Evolutionary conservation across 768 basidiomycete species (phyloP).

Genomic region (Krasilnikovozyma curviuscula): DNA sequence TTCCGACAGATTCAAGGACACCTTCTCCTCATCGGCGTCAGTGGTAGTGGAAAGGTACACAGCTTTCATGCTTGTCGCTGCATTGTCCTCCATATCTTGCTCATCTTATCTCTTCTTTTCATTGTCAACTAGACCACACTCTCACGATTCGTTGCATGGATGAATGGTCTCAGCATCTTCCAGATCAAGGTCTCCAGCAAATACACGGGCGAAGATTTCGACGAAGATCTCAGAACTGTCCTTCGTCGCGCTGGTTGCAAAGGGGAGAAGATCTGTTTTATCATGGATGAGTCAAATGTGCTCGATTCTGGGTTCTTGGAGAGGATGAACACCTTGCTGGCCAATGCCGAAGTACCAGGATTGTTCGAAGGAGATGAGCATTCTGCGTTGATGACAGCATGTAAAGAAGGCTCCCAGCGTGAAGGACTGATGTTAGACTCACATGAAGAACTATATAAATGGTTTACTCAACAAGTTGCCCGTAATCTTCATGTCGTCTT

Average conservation of each 20-base stretch:
- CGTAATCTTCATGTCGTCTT: constrained; percentile 97
- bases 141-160: constrained; percentile 98
- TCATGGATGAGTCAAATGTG: constrained; percentile 99
- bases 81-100: not conserved
- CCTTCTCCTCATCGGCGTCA: constrained; percentile 86
- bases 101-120: not conserved
- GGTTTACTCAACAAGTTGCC: constrained; percentile 97
- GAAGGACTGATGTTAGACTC: constrained; percentile 97
- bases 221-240: constrained; percentile 87
- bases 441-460: constrained; percentile 88
- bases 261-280: constrained; percentile 97
- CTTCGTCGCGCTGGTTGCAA: constrained; percentile 92
- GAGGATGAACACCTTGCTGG: constrained; percentile 97
- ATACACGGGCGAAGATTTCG: constrained; percentile 95
- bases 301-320: constrained; percentile 97
- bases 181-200: constrained; percentile 99
- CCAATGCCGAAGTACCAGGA: constrained; percentile 99
- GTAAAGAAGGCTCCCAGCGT: constrained; percentile 97
- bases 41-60: constrained; percentile 87
- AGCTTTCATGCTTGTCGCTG: not conserved
- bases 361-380: constrained; percentile 99
- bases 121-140: constrained; percentile 55
- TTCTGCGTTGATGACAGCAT: constrained; percentile 93
- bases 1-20: constrained; percentile 98
- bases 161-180: constrained; percentile 97